Conservation (phyloP, 192 early-diverging fungal genomes). For the Jimgerdemannia flammicorona region DNA sequence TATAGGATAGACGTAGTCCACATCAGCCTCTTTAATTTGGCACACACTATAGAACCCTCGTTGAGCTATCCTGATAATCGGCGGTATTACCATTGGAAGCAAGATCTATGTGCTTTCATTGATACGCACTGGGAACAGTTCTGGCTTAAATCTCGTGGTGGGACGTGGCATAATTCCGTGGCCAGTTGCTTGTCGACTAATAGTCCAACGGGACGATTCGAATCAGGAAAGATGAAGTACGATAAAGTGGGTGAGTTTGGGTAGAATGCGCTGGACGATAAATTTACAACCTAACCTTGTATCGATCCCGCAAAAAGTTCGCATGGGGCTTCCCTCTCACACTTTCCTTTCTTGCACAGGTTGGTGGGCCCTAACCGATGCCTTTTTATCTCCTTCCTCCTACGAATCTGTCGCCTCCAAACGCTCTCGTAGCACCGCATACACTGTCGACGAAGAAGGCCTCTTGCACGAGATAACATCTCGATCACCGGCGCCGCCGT, state of each 20-base stretch:
- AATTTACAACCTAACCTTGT: conserved; percentile 48
- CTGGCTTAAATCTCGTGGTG: conserved; percentile 58
- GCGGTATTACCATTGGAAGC: conserved; percentile 44
- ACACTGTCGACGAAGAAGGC: conserved; percentile 29
- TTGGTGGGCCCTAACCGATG: not conserved
- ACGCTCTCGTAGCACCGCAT: conserved; percentile 39
- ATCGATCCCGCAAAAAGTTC: conserved; percentile 11
- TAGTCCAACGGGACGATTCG: conserved; percentile 46
- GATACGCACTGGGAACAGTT: conserved; percentile 64
- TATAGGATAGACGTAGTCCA: conserved; percentile 56
- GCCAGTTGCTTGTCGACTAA: conserved; percentile 54
- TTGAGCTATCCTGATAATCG: conserved; percentile 18
- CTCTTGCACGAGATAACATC: conserved; percentile 26
- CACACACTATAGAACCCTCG: conserved; percentile 36
- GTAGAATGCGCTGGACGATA: conserved; percentile 41
- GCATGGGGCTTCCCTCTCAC: conserved; percentile 35
- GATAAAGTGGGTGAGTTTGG: conserved; percentile 51
- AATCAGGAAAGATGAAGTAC: conserved; percentile 53
- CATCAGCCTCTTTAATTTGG: conserved; percentile 61
- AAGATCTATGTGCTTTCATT: conserved; percentile 63
- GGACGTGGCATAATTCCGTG: conserved; percentile 63
- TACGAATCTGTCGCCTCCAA: not conserved
- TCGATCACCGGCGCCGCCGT: not conserved
- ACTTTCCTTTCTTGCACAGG: not conserved
- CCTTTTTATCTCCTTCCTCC: not conserved